Base-by-base conservation (phyloP, 139 green algal species). In the Picochlorum sp. region DNA sequence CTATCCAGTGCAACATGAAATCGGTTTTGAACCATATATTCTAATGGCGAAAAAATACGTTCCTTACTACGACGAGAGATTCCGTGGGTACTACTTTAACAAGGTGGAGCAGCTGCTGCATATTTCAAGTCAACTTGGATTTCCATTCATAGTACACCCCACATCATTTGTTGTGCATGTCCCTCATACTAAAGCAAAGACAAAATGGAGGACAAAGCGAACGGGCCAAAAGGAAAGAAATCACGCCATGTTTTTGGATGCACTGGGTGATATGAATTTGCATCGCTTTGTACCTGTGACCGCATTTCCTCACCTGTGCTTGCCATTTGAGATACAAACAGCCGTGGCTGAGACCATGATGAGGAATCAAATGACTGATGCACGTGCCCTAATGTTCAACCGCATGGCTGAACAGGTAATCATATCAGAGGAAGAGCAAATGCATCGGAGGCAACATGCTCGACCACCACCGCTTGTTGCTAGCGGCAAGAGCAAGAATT, bases 31-130 rank as follows among this genome's bases (percentile, higher is more conserved):
- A 55, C 68, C 68, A 4, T 74, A 74, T 41, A 57, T 75, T 22
- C 30, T 75, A 45, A 55, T 68, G 63, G 20, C 37, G 18, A 61
- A 54, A n/a, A 64, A 74, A 18, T 36, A 56, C 29, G 24, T 67
- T 22, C 68, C 68, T 35, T 67, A 53, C 3, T 75, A 74, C 31
- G 68, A 75, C 14, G 68, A 75, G 24, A 54, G 68, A 31, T 73
- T 74, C 37, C 54, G 68, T 4, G 63, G 63, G 14, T 74, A 75
- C 37, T 73, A 64, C 55, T 69, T 55, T 54, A 74, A 76, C 58
- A 76, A 74, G 50, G 64, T 68, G 29, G 43, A 69, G 64, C 68
- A 75, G 54, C 55, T 75, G 29, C 60, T 73, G 56, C 68, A 75
- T 61, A 51, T 76, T 45, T 25, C 18, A 20, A 33, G 57, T 9